Conservation (phyloP, 106 monocot species). For the Cymbidium sinense region DNA sequence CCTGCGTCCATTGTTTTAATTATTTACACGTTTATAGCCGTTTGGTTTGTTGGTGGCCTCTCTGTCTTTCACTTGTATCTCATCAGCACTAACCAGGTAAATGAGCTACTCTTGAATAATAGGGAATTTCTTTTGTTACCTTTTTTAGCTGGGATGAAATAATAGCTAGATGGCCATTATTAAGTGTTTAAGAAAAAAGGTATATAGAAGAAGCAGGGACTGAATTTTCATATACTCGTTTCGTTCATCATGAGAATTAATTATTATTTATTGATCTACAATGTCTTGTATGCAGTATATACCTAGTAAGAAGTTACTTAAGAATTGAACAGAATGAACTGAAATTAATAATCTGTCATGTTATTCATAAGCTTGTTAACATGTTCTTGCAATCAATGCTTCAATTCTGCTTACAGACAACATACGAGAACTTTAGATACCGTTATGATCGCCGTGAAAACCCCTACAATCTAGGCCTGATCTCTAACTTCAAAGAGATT, state of each 20-base stretch:
- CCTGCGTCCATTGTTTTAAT: slow-evolving; percentile 65
- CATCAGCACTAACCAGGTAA: slow-evolving; percentile 76
- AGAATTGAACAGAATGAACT: no score
- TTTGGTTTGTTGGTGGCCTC: slow-evolving; percentile 76
- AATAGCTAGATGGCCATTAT: no score
- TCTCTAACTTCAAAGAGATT: slow-evolving; percentile 61
- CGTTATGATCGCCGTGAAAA: slow-evolving; percentile 67
- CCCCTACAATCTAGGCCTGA: slow-evolving; percentile 63
- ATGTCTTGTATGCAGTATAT: no score
- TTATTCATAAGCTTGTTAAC: neutral
- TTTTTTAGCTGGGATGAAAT: no score
- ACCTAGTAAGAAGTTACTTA: no score
- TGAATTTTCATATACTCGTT: no score
- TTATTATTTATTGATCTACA: no score
- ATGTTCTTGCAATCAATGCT: neutral
- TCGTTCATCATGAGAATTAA: no score
- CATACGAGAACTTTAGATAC: slow-evolving; percentile 87
- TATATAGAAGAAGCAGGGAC: no score
- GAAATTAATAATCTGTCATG: no score
- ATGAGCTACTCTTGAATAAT: neutral
- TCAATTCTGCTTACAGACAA: slow-evolving; percentile 37
- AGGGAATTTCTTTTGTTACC: neutral
- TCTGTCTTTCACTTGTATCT: slow-evolving; percentile 71
- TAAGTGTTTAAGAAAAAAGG: no score
- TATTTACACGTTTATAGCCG: slow-evolving; percentile 63